phyloP scores from a whole-genome alignment of 2,329 filamentous ascomycete genomes.

The Apiospora aurea region DNA sequence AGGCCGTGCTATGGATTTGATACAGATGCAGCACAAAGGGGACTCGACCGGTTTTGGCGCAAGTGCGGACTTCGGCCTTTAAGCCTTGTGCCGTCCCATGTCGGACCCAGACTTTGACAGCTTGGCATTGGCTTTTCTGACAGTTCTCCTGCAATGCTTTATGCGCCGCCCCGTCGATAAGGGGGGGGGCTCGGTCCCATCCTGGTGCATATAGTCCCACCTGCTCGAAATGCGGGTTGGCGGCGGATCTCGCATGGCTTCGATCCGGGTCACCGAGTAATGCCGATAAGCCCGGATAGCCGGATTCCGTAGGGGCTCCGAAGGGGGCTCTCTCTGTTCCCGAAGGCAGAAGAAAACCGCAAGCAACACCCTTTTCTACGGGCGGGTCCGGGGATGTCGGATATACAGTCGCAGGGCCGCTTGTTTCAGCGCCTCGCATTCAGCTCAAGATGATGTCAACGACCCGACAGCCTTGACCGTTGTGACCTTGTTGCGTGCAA shows the following conservation, averaged over 20 bases:
- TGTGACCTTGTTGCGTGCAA: not conserved
- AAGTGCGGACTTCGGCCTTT: not conserved
- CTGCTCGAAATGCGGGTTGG: not conserved
- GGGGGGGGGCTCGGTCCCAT: not conserved
- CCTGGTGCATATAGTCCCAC: not conserved
- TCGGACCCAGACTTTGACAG: not conserved
- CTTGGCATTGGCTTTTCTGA: not conserved
- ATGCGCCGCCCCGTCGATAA: not conserved
- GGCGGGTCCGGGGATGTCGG: not conserved
- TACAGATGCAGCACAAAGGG: not conserved
- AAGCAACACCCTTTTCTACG: not conserved
- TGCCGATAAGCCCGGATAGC: not conserved
- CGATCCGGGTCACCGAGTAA: not conserved
- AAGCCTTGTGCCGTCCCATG: not conserved
- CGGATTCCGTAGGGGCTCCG: not conserved
- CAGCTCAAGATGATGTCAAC: not conserved
- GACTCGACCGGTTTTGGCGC: not conserved
- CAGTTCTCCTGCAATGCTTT: not conserved
- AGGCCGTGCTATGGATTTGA: not conserved
- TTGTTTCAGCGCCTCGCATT: conserved; percentile 5
- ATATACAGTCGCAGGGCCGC: not conserved
- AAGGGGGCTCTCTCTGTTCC: not conserved
- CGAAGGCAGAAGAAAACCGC: not conserved
- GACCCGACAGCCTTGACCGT: not conserved
- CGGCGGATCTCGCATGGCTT: conserved; percentile 1